Conservation (phyloP, 129 eudicot species). For the Oenanthe sinensis region DNA sequence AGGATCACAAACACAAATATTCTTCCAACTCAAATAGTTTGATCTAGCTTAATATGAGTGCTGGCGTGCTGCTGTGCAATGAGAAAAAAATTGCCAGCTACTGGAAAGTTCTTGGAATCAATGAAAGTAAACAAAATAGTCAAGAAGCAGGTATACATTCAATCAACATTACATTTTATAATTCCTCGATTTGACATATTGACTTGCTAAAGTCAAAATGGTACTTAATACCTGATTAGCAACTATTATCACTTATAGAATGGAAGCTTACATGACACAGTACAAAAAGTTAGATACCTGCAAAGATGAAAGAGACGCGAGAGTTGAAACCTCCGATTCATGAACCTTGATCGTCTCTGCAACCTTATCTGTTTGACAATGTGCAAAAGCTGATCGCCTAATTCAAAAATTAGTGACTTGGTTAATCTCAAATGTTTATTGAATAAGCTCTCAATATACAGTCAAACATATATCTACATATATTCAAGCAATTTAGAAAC, state of each 20-base stretch:
- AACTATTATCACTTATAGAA: background rate
- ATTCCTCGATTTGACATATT: background rate
- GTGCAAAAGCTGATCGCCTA: slow-evolving; percentile 76
- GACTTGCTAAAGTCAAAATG: background rate
- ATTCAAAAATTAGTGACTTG: background rate
- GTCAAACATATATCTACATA: background rate
- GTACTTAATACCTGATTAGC: background rate
- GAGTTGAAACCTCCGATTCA: slow-evolving; percentile 60
- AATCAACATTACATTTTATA: background rate
- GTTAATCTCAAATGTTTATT: background rate
- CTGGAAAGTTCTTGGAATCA: background rate
- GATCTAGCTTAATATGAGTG: background rate
- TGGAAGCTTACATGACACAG: background rate
- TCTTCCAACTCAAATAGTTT: background rate
- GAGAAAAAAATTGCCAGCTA: too few species aligned
- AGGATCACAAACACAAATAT: background rate
- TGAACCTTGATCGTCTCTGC: slow-evolving; percentile 39
- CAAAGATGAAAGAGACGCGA: slow-evolving; percentile 61
- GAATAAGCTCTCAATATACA: background rate
- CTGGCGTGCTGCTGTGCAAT: too few species aligned
- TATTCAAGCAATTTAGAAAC: background rate
- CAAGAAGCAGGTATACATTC: background rate
- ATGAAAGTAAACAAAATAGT: background rate
- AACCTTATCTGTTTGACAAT: slow-evolving; percentile 41
- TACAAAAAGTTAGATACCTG: slow-evolving; percentile 26